Evolutionary conservation across 305 asterid genomes (phyloP).

Genomic region (Stenogyne calaminthoides): DNA sequence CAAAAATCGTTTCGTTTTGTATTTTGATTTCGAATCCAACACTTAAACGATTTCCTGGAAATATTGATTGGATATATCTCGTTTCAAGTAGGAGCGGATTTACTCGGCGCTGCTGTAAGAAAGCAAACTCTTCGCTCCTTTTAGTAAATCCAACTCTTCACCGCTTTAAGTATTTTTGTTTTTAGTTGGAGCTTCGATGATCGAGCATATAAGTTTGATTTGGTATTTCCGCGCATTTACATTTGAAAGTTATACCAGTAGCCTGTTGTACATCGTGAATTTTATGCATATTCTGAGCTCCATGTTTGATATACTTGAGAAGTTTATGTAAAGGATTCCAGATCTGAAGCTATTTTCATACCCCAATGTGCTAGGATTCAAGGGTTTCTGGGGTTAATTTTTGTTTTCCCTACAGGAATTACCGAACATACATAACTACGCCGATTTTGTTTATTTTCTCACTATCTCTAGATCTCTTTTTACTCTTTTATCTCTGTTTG

Average conservation of each 20-base stretch:
- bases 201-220: conserved; percentile 17
- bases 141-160: conserved; percentile 13
- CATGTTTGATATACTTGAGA: conserved; percentile 13
- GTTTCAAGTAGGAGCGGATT: conserved; percentile 21
- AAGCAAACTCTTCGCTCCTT: conserved; percentile 20
- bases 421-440: neutral
- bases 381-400: conserved; percentile 21
- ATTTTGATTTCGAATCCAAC: neutral
- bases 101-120: conserved; percentile 35
- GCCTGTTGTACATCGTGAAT: conserved; percentile 18
- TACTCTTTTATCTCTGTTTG: conserved; percentile 12
- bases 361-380: conserved; percentile 16
- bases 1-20: neutral
- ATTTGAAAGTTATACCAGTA: conserved; percentile 1
- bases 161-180: neutral
- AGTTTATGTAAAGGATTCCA: conserved; percentile 2
- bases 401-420: conserved; percentile 8
- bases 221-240: conserved; percentile 1
- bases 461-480: conserved; percentile 18
- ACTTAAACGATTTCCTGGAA: conserved; percentile 15
- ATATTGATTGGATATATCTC: neutral
- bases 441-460: neutral
- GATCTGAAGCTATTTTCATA: conserved; percentile 27
- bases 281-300: conserved; percentile 15
- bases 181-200: conserved; percentile 12